Conservation (phyloP, 1,139 yeast species). For the Nakaseomyces bracarensis region DNA sequence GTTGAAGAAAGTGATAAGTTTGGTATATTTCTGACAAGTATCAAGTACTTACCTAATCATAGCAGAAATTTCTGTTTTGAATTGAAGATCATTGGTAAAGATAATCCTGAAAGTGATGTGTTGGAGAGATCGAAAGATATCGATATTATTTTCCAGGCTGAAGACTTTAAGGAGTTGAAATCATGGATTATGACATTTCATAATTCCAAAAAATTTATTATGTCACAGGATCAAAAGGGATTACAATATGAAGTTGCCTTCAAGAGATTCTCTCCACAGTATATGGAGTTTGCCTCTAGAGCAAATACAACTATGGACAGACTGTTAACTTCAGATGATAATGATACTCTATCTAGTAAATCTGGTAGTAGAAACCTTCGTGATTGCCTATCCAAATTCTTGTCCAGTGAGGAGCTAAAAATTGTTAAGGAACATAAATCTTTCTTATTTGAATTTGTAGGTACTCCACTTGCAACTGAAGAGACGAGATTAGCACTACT, state of each 20-base stretch:
- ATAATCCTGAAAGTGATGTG: conserved; percentile 10
- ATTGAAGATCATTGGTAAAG: conserved; percentile 52
- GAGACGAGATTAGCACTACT: conserved; percentile 61
- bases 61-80: conserved; percentile 80
- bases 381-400: conserved; percentile 8
- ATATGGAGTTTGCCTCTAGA: conserved; percentile 66
- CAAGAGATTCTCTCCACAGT: conserved; percentile 60
- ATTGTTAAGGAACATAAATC: conserved; percentile 12
- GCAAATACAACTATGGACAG: conserved; percentile 48
- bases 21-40: conserved; percentile 64
- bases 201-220: conserved; percentile 43
- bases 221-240: conserved; percentile 30
- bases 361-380: conserved; percentile 11
- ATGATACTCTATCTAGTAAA: conserved; percentile 20
- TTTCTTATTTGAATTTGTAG: conserved; percentile 25
- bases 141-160: conserved; percentile 64
- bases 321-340: conserved; percentile 34
- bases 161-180: conserved; percentile 57
- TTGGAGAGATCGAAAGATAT: conserved; percentile 21
- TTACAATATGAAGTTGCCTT: conserved; percentile 45
- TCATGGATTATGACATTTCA: conserved; percentile 73
- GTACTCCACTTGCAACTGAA: conserved; percentile 68
- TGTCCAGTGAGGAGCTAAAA: conserved; percentile 10
- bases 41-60: conserved; percentile 55
- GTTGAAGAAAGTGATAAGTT: conserved; percentile 89